phyloP scores from a whole-genome alignment of 495 filamentous ascomycete species.

The Penicillium lagena region DNA sequence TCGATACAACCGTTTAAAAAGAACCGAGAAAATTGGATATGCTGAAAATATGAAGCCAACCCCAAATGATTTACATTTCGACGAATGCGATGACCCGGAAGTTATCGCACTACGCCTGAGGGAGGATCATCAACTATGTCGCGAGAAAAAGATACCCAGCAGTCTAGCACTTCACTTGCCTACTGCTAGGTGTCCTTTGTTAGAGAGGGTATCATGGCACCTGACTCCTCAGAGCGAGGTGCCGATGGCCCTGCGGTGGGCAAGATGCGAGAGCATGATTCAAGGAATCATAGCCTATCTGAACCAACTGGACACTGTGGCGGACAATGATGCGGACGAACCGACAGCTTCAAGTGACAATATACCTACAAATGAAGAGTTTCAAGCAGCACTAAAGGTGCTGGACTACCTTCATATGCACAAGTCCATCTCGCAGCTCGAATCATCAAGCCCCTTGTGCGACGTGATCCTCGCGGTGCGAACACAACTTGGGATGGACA shows the following conservation, averaged over 20 bases:
- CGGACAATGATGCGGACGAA: not conserved
- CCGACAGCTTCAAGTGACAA: not conserved
- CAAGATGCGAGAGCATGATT: constrained; percentile 22
- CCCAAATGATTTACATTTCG: not conserved
- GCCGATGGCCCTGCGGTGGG: constrained; percentile 2
- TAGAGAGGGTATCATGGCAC: constrained; percentile 14
- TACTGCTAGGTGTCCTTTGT: constrained; percentile 1
- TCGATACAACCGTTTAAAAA: too few relatives aligned
- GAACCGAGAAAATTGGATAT: too few relatives aligned
- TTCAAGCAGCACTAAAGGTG: constrained; percentile 21
- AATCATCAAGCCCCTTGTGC: constrained; percentile 9
- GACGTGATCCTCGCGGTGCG: constrained; percentile 14
- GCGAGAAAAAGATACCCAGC: constrained; percentile 14
- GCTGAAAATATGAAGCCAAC: too few relatives aligned
- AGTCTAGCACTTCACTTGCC: constrained; percentile 15
- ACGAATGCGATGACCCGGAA: constrained; percentile 8
- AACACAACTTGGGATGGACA: constrained; percentile 8
- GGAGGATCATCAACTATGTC: constrained; percentile 17
- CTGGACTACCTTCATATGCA: constrained; percentile 14
- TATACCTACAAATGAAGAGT: constrained; percentile 15
- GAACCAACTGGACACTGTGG: constrained; percentile 3
- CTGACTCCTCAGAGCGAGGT: constrained; percentile 13
- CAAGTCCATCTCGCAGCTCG: constrained; percentile 4
- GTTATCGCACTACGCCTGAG: constrained; percentile 16
- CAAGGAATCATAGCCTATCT: constrained; percentile 22